Evolutionary conservation across 2,329 filamentous ascomycete genomes (phyloP).

Genomic region (Trichoderma pleuroti): DNA sequence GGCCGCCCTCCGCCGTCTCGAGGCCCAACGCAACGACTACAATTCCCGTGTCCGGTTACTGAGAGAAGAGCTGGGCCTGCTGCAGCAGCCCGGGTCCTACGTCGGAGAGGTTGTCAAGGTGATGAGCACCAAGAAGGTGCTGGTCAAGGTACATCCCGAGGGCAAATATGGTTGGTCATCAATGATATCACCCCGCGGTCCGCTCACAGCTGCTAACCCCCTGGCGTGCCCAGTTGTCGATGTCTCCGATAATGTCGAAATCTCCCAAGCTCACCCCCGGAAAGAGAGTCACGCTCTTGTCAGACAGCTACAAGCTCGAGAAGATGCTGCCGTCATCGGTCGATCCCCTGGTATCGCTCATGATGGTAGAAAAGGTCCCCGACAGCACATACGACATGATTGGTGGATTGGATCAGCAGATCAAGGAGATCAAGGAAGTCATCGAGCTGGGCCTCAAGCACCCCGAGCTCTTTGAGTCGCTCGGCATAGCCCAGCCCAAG

Average conservation of each 20-base stretch:
- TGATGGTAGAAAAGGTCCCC: constrained; percentile 99
- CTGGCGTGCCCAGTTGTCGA: constrained; percentile 73
- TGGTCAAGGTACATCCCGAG: constrained; percentile 98
- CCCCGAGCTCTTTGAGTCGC: constrained; percentile 97
- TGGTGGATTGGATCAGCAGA: constrained; percentile 95
- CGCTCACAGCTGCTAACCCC: not conserved
- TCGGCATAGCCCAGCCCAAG: constrained; percentile 97
- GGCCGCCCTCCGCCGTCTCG: constrained; percentile 86
- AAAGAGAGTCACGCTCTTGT: constrained; percentile 94
- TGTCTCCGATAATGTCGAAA: constrained; percentile 89
- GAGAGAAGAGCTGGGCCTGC: constrained; percentile 88
- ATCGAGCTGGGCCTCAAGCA: constrained; percentile 98
- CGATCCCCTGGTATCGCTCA: constrained; percentile 95
- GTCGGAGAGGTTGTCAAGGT: constrained; percentile 99
- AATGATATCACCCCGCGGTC: not conserved
- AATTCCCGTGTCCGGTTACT: constrained; percentile 95
- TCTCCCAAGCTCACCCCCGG: constrained; percentile 92
- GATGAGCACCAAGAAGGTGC: constrained; percentile 98
- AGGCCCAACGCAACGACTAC: constrained; percentile 98
- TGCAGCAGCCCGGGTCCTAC: constrained; percentile 97
- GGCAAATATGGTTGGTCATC: constrained; percentile 88
- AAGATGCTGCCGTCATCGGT: constrained; percentile 98
- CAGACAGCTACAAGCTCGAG: constrained; percentile 97
- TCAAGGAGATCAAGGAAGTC: constrained; percentile 99
- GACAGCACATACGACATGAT: constrained; percentile 99